Evolutionary conservation across 169 alveolate genomes (phyloP).

Genomic region (Plasmodium vinckei): DNA sequence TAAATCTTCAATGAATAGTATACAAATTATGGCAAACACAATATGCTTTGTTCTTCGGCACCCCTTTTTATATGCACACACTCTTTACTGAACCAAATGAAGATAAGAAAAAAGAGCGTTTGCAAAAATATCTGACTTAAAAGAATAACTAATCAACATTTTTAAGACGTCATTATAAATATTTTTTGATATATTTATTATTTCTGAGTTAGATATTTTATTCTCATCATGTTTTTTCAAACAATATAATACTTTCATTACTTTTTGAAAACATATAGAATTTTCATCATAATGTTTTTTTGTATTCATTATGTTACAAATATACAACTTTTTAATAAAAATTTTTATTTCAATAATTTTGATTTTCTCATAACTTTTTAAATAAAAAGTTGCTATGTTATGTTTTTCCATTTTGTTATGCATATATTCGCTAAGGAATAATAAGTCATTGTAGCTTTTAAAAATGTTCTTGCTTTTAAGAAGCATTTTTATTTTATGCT

Average conservation of each 20-base stretch:
- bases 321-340: slow-evolving; percentile 39
- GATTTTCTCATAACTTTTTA: slow-evolving; percentile 24
- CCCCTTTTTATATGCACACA: too few relatives aligned
- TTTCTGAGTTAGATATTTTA: slow-evolving; percentile 21
- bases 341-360: slow-evolving; percentile 62
- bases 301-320: slow-evolving; percentile 20
- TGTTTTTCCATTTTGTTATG: slow-evolving; percentile 41
- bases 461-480: slow-evolving; percentile 31
- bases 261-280: slow-evolving; percentile 40
- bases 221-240: slow-evolving; percentile 6
- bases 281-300: slow-evolving; percentile 1
- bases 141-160: slow-evolving; percentile 47
- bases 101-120: slow-evolving; percentile 28
- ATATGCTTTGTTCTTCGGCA: too few relatives aligned
- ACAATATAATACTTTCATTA: slow-evolving; percentile 47
- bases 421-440: slow-evolving; percentile 55
- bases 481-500: slow-evolving; percentile 62
- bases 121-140: slow-evolving; percentile 7
- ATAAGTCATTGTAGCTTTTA: slow-evolving; percentile 23
- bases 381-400: slow-evolving; percentile 32
- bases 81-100: slow-evolving; percentile 32
- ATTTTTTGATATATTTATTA: slow-evolving; percentile 27
- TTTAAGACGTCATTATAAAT: slow-evolving; percentile 52
- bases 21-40: too few relatives aligned
- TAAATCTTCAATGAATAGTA: too few relatives aligned